phyloP scores from a whole-genome alignment of 2,329 filamentous ascomycete species.

The Trichophyton benhamiae region DNA sequence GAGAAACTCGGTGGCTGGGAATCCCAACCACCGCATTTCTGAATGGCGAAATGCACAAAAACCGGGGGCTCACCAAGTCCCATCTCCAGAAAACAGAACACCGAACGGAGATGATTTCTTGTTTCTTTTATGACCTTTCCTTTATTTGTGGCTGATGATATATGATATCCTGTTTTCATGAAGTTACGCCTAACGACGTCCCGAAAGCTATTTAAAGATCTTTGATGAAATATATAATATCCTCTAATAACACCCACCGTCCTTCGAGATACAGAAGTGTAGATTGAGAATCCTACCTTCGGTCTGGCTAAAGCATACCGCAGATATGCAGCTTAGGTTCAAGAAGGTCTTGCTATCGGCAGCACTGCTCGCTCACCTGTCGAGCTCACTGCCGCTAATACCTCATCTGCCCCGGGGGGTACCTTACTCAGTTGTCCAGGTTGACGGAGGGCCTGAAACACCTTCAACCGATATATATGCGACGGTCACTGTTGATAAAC shows the following conservation, averaged over 20 bases:
- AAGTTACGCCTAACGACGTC: neutral
- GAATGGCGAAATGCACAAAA: neutral
- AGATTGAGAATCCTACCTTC: neutral
- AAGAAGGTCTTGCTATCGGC: neutral
- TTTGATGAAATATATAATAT: neutral
- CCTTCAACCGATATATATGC: slow-evolving; percentile 5
- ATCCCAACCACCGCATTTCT: slow-evolving; percentile 8
- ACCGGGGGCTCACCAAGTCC: slow-evolving; percentile 3
- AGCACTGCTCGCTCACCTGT: neutral
- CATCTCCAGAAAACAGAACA: neutral
- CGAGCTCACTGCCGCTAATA: neutral
- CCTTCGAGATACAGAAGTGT: neutral
- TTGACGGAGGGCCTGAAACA: slow-evolving; percentile 12
- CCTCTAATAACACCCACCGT: neutral
- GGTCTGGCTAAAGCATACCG: neutral
- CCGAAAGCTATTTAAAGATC: neutral
- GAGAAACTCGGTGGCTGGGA: slow-evolving; percentile 8
- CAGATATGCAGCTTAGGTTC: neutral
- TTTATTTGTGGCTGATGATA: neutral
- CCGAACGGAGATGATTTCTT: neutral
- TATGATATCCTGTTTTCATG: neutral
- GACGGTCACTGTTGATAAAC: slow-evolving; percentile 10
- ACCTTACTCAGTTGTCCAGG: slow-evolving; percentile 15
- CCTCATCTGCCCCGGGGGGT: slow-evolving; percentile 7
- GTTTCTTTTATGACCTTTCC: neutral